Evolutionary conservation across 2,329 filamentous ascomycete species (phyloP), one percentile per base, ranked within the genome.

Genomic region (Drechslerella dactyloides): DNA sequence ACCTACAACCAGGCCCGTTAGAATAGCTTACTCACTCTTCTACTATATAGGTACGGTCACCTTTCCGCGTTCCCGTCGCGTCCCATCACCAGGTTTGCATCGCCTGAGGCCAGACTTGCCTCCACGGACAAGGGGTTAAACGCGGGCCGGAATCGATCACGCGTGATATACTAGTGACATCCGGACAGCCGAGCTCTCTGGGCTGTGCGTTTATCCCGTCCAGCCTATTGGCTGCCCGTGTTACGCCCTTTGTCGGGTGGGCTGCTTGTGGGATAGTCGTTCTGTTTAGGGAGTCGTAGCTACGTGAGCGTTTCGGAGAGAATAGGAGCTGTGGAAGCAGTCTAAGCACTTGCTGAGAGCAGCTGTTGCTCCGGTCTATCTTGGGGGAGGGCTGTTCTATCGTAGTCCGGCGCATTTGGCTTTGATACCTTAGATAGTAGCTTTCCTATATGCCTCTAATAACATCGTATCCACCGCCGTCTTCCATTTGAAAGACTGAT

Each of bases 401-500:
- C 68, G 60, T 72, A 64, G 60, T 58, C 53, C 24, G 19, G 60
- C 68, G 54, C 57, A 30, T 72, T 60, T 60, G 68, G 50, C 59
- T 65, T 63, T 63, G 54, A 63, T 64, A 65, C 51, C 56, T 55
- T 72, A 72, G 60, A 72, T 72, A 72, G 68, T 65, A 72, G 54
- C 55, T 65, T 56, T 65, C 68, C 53, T 72, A 63, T 72, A 72
- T 55, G 68, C 40, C 54, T 72, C 61, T 30, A 72, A 72, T 72
- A 72, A 60, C 60, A 72, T 72, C 68, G 60, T 72, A 72, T 72
- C 68, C 64, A 44, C 55, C 68, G 68, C 57, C 68, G 63, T 63
- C 46, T 58, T 58, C 58, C 51, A 59, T 59, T 37, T 72, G 68
- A 72, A 70, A 72, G 68, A 72, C 68, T 65, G 62, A 72, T 72